Evolutionary conservation across 257 asterid genomes (phyloP), one percentile per base, ranked within the genome.

Genomic region (Cordia subcordata): DNA sequence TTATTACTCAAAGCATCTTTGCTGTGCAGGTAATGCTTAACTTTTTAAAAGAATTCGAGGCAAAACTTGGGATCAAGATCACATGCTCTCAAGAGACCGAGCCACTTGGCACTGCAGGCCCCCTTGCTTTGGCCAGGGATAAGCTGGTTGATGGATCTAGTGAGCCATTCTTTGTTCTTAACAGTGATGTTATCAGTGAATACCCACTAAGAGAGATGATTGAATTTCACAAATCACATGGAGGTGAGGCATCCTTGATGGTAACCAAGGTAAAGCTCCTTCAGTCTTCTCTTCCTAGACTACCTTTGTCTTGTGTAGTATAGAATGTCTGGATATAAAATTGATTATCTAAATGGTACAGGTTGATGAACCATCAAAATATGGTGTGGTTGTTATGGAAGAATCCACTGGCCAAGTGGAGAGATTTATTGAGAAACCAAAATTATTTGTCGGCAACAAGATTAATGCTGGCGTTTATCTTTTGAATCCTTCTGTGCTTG

Each of bases 71-170:
- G 64, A 82, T 87, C 56, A 87, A 82, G 85, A 87, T 87, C 64
- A 79, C 86, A 6, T 87, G 96, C 77, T 87, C 96, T 5, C 89
- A 79, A 68, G 96, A 87, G 81, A 85, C 85, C 4, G 94, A 87
- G 67, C 96, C 96, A n/a, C 90, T 87, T 38, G 94, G 96, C 65
- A 87, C 96, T 18, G 96, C 94, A 39, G 94, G 96, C n/a, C 96
- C 96, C 54, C 88, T 87, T 68, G 96, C 96, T 73, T 72, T 87
- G 88, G 94, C 94, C 64, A 76, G 91, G 71, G 87, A 85, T 67
- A 80, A 82, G 65, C 75, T 87, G 58, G 21, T 74, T 47, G 94
- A 81, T 66, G 68, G 69, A 53, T 82, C 94, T 11, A 89, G 85
- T 27, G 85, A 81, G 67, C 96, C 96, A 2, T 82, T 87, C 76